phyloP scores from a whole-genome alignment of 257 asterid species.

The Rhazya stricta region DNA sequence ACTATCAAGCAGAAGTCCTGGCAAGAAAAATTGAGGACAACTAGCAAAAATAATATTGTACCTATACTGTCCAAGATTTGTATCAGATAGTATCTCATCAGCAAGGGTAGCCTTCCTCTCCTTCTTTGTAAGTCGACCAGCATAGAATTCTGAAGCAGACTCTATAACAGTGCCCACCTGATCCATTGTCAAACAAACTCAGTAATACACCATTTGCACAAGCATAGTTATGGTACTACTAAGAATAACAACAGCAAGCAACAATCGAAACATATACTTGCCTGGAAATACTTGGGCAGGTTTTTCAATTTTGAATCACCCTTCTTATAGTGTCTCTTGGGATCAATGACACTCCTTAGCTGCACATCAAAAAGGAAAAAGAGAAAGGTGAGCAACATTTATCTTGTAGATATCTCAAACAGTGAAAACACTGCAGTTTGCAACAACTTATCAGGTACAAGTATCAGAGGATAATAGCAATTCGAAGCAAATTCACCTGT shows the following conservation, averaged over 20 bases:
- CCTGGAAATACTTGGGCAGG: constrained; percentile 94
- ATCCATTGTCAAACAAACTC: constrained; percentile 17
- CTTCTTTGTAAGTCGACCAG: constrained; percentile 80
- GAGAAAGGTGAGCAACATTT: neutral
- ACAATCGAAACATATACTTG: constrained; percentile 19
- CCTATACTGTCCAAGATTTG: constrained; percentile 49
- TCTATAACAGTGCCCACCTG: constrained; percentile 95
- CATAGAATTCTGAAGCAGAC: constrained; percentile 63
- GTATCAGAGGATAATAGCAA: neutral
- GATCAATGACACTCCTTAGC: constrained; percentile 78
- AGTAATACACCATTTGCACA: constrained; percentile 2
- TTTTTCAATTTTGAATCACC: constrained; percentile 63
- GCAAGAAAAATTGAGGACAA: neutral
- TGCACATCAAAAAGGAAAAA: constrained; percentile 25
- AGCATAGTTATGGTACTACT: neutral
- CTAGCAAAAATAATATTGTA: constrained; percentile 14
- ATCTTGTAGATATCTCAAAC: neutral
- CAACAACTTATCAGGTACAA: neutral
- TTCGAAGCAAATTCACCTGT: neutral
- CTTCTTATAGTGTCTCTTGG: constrained; percentile 79
- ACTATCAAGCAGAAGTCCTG: neutral
- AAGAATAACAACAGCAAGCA: constrained; percentile 5
- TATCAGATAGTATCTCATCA: constrained; percentile 80
- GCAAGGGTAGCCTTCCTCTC: constrained; percentile 81
- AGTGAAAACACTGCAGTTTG: neutral